Evolutionary conservation across 2,329 filamentous ascomycete species (phyloP).

Genomic region (Diaporthe citri): DNA sequence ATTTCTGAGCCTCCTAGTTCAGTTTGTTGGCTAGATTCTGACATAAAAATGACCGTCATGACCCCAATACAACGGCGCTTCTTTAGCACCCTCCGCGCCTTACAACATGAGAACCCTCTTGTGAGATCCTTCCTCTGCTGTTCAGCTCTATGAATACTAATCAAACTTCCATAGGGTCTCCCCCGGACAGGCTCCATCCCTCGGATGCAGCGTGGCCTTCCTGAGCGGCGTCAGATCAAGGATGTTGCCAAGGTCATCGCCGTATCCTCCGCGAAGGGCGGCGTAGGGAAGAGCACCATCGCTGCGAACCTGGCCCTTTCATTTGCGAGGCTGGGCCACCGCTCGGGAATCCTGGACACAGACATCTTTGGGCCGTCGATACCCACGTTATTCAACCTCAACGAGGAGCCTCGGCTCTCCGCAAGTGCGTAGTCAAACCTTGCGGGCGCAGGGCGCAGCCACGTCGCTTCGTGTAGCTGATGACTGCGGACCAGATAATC

Average conservation of each 20-base stretch:
- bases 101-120: conserved; percentile 89
- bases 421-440: conserved; percentile 67
- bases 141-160: conserved; percentile 9
- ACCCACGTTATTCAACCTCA: conserved; percentile 87
- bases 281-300: conserved; percentile 97
- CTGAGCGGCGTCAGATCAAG: conserved; percentile 82
- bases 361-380: conserved; percentile 98
- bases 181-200: conserved; percentile 82
- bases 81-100: conserved; percentile 65
- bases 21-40: background rate
- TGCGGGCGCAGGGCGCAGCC: too few relatives aligned
- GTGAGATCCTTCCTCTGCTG: conserved; percentile 59
- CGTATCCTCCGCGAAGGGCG: conserved; percentile 97
- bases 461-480: background rate
- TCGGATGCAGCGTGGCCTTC: conserved; percentile 83
- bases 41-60: conserved; percentile 41
- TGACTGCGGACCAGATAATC: conserved; percentile 69
- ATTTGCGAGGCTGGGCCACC: conserved; percentile 84
- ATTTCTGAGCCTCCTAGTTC: background rate
- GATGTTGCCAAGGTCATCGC: conserved; percentile 93
- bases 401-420: conserved; percentile 82
- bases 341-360: conserved; percentile 90
- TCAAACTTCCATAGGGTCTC: conserved; percentile 73
- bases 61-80: conserved; percentile 43
- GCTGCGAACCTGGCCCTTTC: conserved; percentile 90